Evolutionary conservation across 2,329 filamentous ascomycete species (phyloP).

Genomic region (Curvularia verruculosa): DNA sequence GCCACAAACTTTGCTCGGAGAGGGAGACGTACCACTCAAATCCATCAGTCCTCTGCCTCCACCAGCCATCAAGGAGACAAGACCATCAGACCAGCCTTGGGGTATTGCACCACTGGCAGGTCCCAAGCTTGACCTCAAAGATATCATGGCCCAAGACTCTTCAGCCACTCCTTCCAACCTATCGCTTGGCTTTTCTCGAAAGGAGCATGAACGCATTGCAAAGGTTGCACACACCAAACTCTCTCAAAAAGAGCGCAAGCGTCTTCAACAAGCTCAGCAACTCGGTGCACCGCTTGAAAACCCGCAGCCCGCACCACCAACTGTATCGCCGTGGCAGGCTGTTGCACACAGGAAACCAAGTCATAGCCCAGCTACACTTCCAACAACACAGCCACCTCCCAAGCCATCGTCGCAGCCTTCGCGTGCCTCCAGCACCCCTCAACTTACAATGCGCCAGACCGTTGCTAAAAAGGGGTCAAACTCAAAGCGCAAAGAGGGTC

Average conservation of each 20-base stretch:
- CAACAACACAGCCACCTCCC: constrained; percentile 15
- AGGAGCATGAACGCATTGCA: constrained; percentile 48
- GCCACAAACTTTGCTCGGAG: constrained; percentile 18
- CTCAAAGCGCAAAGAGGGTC: constrained; percentile 37
- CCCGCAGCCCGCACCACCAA: constrained; percentile 36
- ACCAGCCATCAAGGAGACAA: constrained; percentile 27
- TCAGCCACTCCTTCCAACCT: constrained; percentile 58
- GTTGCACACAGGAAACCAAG: constrained; percentile 41
- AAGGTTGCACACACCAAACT: constrained; percentile 63
- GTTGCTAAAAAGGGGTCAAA: constrained; percentile 48
- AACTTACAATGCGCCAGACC: constrained; percentile 68
- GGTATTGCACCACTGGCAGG: constrained; percentile 60
- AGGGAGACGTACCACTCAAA: constrained; percentile 22
- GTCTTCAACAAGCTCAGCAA: constrained; percentile 47
- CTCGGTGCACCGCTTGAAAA: constrained; percentile 37
- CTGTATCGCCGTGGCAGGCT: constrained; percentile 46
- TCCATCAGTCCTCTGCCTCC: constrained; percentile 32
- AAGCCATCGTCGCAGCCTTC: constrained; percentile 25
- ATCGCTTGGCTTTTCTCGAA: constrained; percentile 58
- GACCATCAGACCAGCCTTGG: constrained; percentile 57
- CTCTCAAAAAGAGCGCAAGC: constrained; percentile 92
- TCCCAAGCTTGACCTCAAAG: constrained; percentile 73
- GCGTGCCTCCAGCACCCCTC: constrained; percentile 50
- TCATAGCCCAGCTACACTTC: constrained; percentile 21
- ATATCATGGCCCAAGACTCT: constrained; percentile 73